A percentile compares a stretch with the other conserved stretches of the same genome.
Evolutionary conservation across 345 rosid species (phyloP).

Genomic region (Corchorus olitorius): DNA sequence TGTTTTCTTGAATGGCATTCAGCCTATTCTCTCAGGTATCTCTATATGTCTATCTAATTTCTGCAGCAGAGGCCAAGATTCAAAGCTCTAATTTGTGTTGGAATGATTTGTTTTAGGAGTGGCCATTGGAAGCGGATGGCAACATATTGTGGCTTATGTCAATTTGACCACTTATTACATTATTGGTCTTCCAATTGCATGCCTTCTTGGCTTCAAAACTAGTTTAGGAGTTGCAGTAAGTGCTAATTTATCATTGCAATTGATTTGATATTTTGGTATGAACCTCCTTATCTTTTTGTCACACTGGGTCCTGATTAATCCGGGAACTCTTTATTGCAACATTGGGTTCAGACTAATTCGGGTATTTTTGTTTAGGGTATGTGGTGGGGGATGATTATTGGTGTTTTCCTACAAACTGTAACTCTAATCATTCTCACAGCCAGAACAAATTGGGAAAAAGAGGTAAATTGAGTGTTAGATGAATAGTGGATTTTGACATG

Average conservation of each 20-base stretch:
- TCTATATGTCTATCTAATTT: no score
- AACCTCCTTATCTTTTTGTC: no score
- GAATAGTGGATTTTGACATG: neutral
- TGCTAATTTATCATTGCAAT: neutral
- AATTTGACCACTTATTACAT: slow-evolving; percentile 75
- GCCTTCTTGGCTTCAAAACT: slow-evolving; percentile 87
- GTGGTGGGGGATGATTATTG: slow-evolving; percentile 95
- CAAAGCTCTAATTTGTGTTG: neutral
- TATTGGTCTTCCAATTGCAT: slow-evolving; percentile 92
- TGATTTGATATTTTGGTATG: no score
- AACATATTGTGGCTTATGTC: slow-evolving; percentile 87
- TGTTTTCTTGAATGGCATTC: slow-evolving; percentile 82
- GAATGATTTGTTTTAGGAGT: slow-evolving; percentile 51
- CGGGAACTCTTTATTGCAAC: no score
- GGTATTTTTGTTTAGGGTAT: slow-evolving; percentile 56
- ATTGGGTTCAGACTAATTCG: no score
- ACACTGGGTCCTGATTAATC: no score
- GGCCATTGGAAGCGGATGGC: slow-evolving; percentile 99
- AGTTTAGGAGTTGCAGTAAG: slow-evolving; percentile 78
- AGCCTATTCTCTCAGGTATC: slow-evolving; percentile 65
- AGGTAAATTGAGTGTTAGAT: slow-evolving; percentile 45
- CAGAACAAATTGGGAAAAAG: slow-evolving; percentile 71
- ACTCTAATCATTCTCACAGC: slow-evolving; percentile 67
- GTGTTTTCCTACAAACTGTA: slow-evolving; percentile 66
- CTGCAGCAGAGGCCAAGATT: neutral